A percentile compares a stretch with the other conserved stretches of the same genome.
Evolutionary conservation across 2,329 filamentous ascomycete species (phyloP).

Genomic region (Sclerotinia minor): DNA sequence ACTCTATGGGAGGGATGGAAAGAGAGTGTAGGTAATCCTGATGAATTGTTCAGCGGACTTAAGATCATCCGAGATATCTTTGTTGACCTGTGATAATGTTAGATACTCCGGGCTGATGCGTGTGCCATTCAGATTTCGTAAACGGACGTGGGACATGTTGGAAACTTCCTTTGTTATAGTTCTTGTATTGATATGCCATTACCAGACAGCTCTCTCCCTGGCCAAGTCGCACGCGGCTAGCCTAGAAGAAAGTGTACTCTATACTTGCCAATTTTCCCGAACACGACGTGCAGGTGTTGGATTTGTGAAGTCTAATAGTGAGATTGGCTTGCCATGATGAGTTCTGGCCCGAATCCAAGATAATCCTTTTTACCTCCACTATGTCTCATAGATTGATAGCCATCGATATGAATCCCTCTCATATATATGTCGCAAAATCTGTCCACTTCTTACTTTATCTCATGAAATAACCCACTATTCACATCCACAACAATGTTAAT

Average conservation of each 20-base stretch:
- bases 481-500: too few relatives aligned
- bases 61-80: background rate
- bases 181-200: background rate
- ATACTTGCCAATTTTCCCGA: background rate
- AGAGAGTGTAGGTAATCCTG: background rate
- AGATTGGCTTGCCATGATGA: background rate
- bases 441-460: background rate
- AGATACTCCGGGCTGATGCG: background rate
- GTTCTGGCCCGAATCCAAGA: background rate
- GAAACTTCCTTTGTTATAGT: background rate
- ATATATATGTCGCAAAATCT: too few relatives aligned
- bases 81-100: background rate
- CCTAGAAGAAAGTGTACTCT: too few relatives aligned
- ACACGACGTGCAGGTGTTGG: too few relatives aligned
- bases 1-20: background rate
- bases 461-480: too few relatives aligned
- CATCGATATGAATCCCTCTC: background rate
- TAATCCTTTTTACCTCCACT: fast-evolving
- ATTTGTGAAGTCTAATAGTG: background rate
- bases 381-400: background rate
- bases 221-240: background rate
- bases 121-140: background rate
- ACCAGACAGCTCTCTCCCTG: too few relatives aligned
- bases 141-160: background rate
- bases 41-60: background rate